phyloP scores from a whole-genome alignment of 441 rosid genomes.

The Gossypium schwendimanii region DNA sequence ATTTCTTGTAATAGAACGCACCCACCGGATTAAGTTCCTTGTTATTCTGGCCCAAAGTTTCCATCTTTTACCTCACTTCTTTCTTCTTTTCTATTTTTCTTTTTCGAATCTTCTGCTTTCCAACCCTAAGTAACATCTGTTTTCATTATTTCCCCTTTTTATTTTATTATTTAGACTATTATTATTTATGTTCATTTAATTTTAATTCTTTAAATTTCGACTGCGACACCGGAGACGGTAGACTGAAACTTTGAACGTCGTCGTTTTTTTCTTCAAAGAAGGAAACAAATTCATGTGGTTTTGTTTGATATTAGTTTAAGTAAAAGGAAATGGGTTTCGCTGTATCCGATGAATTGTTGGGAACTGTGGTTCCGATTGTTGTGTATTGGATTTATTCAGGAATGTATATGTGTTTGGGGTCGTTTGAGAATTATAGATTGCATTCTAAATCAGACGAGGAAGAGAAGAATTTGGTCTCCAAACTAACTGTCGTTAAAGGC shows the following conservation, averaged over 20 bases:
- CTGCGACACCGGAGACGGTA: neutral
- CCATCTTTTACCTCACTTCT: neutral
- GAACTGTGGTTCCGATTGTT: constrained; percentile 65
- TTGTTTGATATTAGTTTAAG: constrained; percentile 38
- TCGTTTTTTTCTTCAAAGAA: constrained; percentile 14
- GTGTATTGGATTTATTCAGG: constrained; percentile 81
- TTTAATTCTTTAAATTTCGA: neutral
- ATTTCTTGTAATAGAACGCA: neutral
- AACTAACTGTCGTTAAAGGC: constrained; percentile 55
- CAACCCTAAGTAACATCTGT: neutral
- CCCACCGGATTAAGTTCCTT: neutral
- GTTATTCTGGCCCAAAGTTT: neutral
- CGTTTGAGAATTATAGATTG: constrained; percentile 56
- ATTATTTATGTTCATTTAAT: neutral
- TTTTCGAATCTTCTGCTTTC: neutral
- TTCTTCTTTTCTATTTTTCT: neutral
- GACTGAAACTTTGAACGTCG: neutral
- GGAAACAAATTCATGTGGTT: constrained; percentile 21
- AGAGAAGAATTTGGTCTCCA: constrained; percentile 74
- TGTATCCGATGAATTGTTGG: constrained; percentile 28
- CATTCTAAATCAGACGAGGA: constrained; percentile 69
- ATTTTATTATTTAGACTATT: neutral
- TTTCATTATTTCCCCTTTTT: neutral
- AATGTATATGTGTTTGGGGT: constrained; percentile 45
- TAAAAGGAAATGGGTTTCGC: constrained; percentile 3